Base-by-base conservation (phyloP, 2,329 filamentous ascomycete genomes). In the Paracorniculantispora psalliotae region DNA sequence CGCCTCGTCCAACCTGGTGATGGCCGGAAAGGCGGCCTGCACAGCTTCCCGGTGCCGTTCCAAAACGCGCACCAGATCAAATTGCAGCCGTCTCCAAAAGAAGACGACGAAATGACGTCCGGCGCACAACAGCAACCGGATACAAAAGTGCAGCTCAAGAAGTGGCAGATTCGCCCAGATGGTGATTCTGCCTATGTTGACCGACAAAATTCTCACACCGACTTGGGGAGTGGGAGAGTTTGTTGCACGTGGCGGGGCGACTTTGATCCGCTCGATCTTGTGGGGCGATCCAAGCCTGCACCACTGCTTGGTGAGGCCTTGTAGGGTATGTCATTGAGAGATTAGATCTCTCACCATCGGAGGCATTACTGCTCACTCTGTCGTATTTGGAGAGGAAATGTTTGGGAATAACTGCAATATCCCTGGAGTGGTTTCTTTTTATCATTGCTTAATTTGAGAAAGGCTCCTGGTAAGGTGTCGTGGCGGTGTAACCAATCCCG, bases 181-280 rank as follows among this genome's bases (percentile, higher is more conserved):
- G 63, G 59, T 56, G 64, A 74, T 75, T 75, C 72, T 75, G 72
- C 72, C 72, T 67, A 65, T 64, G 55, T 65, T 74, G 68, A 74
- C 72, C 72, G 72, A 73, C 72, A 73, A 75, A 73, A 72, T 72
- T 73, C 67, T 73, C 67, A 72, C 71, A 73, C 71, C 71, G 72
- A 71, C 70, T 71, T 60, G 44, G 51, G 41, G 4, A 19, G 6
- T 44, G 25, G n/a, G 19, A 49, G 50, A 41, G 30, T 41, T 53
- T 33, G 28, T 28, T 30, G 49, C 25, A 25, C 67, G 46, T 59
- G 59, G 59, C 66, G 68, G 65, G 30, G 10, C 21, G 52, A 58
- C 21, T 59, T 68, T 69, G 59, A 63, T 67, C 65, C 67, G 68
- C 43, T 7, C 43, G 37, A 57, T 57, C 53, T 47, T 21, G 52